Percentiles rank a stretch among this genome's conserved stretches.
phyloP scores from a whole-genome alignment of 306 rosid species.

The Notholithocarpus densiflorus region DNA sequence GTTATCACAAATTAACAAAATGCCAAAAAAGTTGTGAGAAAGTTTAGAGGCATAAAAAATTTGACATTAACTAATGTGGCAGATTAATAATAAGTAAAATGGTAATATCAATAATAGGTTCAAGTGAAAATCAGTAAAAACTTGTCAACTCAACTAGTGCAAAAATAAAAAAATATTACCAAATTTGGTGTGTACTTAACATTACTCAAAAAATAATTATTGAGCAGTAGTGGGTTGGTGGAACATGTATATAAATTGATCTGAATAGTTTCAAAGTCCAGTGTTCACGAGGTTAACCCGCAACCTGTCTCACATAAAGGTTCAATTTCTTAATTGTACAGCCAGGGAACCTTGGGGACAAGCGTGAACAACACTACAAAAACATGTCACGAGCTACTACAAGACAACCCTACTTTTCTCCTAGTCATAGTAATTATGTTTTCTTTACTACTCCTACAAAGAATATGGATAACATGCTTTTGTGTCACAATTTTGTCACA shows the following conservation, averaged over 20 bases:
- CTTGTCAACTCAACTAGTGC: rapidly evolving
- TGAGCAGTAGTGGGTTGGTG: too few relatives aligned
- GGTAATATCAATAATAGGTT: rapidly evolving
- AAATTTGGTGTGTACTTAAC: too few relatives aligned
- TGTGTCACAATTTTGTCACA: too few relatives aligned
- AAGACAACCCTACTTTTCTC: conserved; percentile 17
- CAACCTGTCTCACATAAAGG: background rate
- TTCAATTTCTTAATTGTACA: background rate
- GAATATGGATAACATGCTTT: rapidly evolving
- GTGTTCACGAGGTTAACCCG: background rate
- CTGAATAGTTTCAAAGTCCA: background rate
- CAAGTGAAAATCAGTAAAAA: rapidly evolving
- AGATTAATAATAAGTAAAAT: too few relatives aligned
- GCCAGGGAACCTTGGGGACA: background rate
- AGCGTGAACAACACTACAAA: conserved; percentile 6
- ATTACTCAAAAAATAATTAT: too few relatives aligned
- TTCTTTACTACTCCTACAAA: background rate
- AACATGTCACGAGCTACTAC: conserved; percentile 31
- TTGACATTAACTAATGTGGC: rapidly evolving
- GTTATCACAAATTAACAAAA: too few relatives aligned
- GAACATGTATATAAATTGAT: too few relatives aligned
- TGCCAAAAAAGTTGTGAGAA: too few relatives aligned
- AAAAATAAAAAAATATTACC: too few relatives aligned
- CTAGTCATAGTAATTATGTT: background rate
- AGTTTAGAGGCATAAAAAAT: too few relatives aligned